A percentile compares a stretch with the other conserved stretches of the same genome.
These are phyloP conservation scores for Rhodofomes roseus DNA, from an alignment of 1,284 basidiomycete genomes.

Conservation along the genomic window DNA sequence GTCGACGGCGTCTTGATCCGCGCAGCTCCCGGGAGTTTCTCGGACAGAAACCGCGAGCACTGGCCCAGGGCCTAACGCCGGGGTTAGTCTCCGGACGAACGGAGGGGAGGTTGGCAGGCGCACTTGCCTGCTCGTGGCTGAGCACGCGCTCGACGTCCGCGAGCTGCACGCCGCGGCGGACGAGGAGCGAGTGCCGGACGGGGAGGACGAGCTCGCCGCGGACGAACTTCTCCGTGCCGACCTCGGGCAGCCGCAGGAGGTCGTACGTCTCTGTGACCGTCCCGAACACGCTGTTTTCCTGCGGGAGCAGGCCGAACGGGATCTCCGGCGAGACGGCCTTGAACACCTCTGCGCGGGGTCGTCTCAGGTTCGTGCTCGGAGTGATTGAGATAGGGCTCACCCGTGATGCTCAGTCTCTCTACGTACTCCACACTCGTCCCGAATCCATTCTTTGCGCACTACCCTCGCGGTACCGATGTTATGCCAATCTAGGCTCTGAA, in stretches of 20 bases:
- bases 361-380: neutral
- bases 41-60: conserved; percentile 55
- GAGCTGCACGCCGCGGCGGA: conserved; percentile 48
- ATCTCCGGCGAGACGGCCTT: conserved; percentile 38
- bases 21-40: conserved; percentile 47
- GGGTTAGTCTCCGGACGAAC: neutral
- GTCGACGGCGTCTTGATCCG: conserved; percentile 61
- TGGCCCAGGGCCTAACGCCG: conserved; percentile 68
- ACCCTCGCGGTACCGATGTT: neutral
- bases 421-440: conserved; percentile 47
- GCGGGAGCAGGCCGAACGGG: conserved; percentile 60
- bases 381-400: conserved; percentile 26
- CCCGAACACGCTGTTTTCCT: conserved; percentile 75
- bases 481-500: neutral
- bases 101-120: neutral
- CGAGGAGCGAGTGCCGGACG: conserved; percentile 68
- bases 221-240: conserved; percentile 45
- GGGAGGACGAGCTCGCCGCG: conserved; percentile 53
- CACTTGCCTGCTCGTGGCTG: conserved; percentile 74
- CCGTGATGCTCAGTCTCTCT: conserved; percentile 51
- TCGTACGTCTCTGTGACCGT: conserved; percentile 74
- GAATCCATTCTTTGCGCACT: conserved; percentile 64
- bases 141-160: conserved; percentile 51
- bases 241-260: conserved; percentile 40
- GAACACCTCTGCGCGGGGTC: conserved; percentile 47